Percentiles rank a stretch among this genome's conserved stretches.
phyloP scores from a whole-genome alignment of 2,329 filamentous ascomycete genomes.

The Pyrenophora graminea region DNA sequence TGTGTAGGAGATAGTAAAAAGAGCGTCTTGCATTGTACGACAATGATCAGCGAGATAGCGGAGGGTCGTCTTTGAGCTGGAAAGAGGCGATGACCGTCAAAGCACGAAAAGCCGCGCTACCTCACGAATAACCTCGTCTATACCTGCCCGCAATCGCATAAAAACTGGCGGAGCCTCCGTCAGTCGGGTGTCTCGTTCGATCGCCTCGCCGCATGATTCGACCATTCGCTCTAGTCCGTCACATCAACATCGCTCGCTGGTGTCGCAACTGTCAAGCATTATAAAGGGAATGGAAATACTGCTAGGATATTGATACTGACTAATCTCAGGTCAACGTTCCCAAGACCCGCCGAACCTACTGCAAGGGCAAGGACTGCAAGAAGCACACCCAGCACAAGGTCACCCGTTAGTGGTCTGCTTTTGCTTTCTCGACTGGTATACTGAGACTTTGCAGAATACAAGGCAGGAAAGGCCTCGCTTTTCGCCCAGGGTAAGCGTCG shows the following conservation, averaged over 20 bases:
- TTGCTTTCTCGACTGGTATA: conserved; percentile 15
- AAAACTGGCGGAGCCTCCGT: neutral
- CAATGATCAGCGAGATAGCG: no score
- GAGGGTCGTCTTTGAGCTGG: neutral
- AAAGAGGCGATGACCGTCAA: neutral
- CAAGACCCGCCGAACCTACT: conserved; percentile 96
- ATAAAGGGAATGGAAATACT: neutral
- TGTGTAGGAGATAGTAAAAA: no score
- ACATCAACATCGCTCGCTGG: conserved; percentile 8
- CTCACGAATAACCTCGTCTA: neutral
- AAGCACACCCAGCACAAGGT: conserved; percentile 49
- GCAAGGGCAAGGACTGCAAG: conserved; percentile 92
- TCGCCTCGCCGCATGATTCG: neutral
- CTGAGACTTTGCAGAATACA: conserved; percentile 67
- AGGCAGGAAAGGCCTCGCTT: conserved; percentile 92
- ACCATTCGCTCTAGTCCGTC: neutral
- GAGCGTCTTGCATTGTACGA: no score
- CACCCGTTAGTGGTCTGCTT: conserved; percentile 39
- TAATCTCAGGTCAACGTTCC: conserved; percentile 85
- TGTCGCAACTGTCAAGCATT: conserved; percentile 7
- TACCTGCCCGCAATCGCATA: no score
- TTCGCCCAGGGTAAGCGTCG: conserved; percentile 99
- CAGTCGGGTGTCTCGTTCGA: neutral
- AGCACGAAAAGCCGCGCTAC: neutral
- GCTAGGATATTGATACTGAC: conserved; percentile 23